These are phyloP conservation scores for Melanogaster broomeanus DNA, from an alignment of 768 basidiomycete species.

Conservation along the genomic window DNA sequence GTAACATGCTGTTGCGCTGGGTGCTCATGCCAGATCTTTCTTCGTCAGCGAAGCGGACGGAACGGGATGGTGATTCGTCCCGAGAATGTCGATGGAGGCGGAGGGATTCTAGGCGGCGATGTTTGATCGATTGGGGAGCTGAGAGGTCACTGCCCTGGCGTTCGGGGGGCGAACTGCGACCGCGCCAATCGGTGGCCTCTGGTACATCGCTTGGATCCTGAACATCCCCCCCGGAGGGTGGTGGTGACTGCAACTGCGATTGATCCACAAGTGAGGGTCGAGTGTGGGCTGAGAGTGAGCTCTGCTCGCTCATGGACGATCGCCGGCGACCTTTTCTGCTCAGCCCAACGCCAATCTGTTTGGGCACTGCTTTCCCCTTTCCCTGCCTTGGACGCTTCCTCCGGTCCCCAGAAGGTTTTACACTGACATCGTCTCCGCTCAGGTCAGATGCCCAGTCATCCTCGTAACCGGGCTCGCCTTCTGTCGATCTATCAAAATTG, in stretches of 20 bases:
- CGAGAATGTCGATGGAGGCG: conserved; percentile 25
- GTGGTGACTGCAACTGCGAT: neutral
- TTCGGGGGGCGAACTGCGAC: conserved; percentile 17
- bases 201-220: neutral
- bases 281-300: neutral
- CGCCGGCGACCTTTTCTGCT: conserved; percentile 13
- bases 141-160: conserved; percentile 17
- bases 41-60: conserved; percentile 48
- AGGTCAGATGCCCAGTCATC: conserved; percentile 68
- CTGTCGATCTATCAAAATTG: conserved; percentile 4
- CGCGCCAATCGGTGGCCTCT: conserved; percentile 19
- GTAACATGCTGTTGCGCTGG: conserved; percentile 15
- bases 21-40: conserved; percentile 21
- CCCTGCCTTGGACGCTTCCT: conserved; percentile 27
- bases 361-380: conserved; percentile 16
- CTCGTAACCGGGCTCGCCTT: conserved; percentile 42
- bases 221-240: neutral
- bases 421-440: conserved; percentile 29
- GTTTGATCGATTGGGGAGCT: conserved; percentile 23
- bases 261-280: neutral
- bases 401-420: conserved; percentile 11
- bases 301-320: conserved; percentile 15
- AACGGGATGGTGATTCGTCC: conserved; percentile 48
- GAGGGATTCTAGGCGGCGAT: conserved; percentile 33
- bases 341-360: neutral